Percentiles rank a stretch among this genome's conserved stretches.
Evolutionary conservation across 1,139 yeast species (phyloP).

Genomic region (Taphrina wiesneri): DNA sequence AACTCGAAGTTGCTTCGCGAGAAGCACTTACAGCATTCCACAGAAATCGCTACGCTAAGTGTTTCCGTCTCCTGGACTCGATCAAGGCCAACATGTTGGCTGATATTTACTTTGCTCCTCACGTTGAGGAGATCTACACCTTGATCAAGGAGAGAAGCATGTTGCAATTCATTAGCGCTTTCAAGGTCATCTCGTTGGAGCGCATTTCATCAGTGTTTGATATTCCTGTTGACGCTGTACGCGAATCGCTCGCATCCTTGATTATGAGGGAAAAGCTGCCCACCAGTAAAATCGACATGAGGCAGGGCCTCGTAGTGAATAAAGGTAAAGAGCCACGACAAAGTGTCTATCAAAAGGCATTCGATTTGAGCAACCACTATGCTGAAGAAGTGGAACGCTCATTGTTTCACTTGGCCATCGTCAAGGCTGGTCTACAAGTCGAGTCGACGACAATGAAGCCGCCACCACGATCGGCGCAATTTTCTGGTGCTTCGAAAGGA

Average conservation of each 20-base stretch:
- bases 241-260: slow-evolving; percentile 34
- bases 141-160: slow-evolving; percentile 39
- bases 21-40: slow-evolving; percentile 37
- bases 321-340: neutral
- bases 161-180: slow-evolving; percentile 38
- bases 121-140: slow-evolving; percentile 35
- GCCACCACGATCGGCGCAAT: neutral
- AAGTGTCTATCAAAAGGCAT: neutral
- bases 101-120: slow-evolving; percentile 39
- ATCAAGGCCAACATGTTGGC: slow-evolving; percentile 37
- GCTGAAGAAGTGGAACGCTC: slow-evolving; percentile 10
- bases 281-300: slow-evolving; percentile 17
- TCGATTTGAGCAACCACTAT: slow-evolving; percentile 5
- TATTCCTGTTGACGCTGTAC: slow-evolving; percentile 30
- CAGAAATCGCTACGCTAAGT: slow-evolving; percentile 35
- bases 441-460: neutral
- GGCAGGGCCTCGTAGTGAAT: neutral
- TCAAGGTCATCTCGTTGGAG: slow-evolving; percentile 37
- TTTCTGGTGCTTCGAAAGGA: neutral
- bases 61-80: slow-evolving; percentile 34
- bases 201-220: slow-evolving; percentile 38
- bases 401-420: slow-evolving; percentile 7
- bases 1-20: slow-evolving; percentile 37
- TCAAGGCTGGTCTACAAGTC: slow-evolving; percentile 11
- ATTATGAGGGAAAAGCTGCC: slow-evolving; percentile 34